Base-by-base conservation (phyloP, 1,139 yeast genomes). In the Suhomyces taliae region DNA sequence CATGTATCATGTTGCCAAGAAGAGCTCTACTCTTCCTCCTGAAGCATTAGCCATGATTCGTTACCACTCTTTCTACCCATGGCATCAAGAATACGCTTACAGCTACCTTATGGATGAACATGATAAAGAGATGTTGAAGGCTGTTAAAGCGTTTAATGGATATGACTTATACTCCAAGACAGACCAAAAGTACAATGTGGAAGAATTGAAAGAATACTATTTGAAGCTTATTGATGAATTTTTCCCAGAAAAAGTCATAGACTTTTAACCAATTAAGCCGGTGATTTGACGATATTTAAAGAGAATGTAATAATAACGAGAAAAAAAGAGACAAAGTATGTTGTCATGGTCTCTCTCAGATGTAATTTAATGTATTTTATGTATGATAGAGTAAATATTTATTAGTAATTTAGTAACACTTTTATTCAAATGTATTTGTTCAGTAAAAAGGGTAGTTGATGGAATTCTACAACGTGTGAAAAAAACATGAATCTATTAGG, bases 21-120 rank as follows among this genome's bases (percentile, higher is more conserved):
- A 73, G 46, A 84, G 82, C 57, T 82, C 87, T 9, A 79, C 75
- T 0, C 66, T 85, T 41, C 90, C 90, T 0, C 77, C 73, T 2
- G 86, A 83, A 57, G 90, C 82, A 0, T 67, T 85, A 48, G 90
- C 90, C 1, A 85, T 85, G 89, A 84, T 85, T 44, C 65, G 90
- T 49, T 85, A 85, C 60, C 90, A 85, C 61, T 83, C 88, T 2
- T 85, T 85, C 56, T 85, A 85, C 59, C 90, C 90, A 1, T 83
- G 89, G 86, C 90, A 85, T 59, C 81, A 84, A 53, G 90, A 85
- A 57, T 76, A 78, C 47, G 88, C 88, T 1, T 85, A 85, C 62
- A 67, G 69, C 37, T 80, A 84, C 56, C 65, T 85, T 41, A 85
- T 85, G 90, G 78, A 81, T 56, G 82, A 79, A 14, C 81, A 82